phyloP scores from a whole-genome alignment of 2,329 filamentous ascomycete genomes.

The Daldinia sp. region DNA sequence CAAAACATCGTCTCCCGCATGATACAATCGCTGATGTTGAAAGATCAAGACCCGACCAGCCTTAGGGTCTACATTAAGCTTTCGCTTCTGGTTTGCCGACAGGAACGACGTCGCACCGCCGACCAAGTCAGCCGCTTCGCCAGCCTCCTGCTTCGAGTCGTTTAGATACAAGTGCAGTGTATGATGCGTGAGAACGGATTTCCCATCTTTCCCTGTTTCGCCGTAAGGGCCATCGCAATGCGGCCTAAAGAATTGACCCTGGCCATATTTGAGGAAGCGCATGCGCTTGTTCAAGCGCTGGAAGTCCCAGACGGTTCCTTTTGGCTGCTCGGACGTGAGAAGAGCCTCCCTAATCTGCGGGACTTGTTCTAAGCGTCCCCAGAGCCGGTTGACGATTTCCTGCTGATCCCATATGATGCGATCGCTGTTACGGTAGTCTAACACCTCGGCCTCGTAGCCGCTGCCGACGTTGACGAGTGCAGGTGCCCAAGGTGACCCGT shows the following conservation, averaged over 20 bases:
- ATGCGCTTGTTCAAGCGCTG: conserved; percentile 73
- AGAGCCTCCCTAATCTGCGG: conserved; percentile 54
- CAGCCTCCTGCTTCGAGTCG: conserved; percentile 55
- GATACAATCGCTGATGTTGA: conserved; percentile 60
- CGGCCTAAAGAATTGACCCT: conserved; percentile 76
- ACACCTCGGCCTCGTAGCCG: conserved; percentile 65
- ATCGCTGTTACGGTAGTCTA: conserved; percentile 73
- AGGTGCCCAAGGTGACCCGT: conserved; percentile 64
- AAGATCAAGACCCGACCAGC: conserved; percentile 67
- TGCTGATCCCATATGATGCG: conserved; percentile 78
- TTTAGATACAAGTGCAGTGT: conserved; percentile 66
- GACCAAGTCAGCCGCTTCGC: conserved; percentile 48
- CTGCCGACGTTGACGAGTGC: conserved; percentile 73
- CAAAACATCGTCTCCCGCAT: conserved; percentile 62
- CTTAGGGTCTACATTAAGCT: conserved; percentile 63
- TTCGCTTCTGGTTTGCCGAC: conserved; percentile 52
- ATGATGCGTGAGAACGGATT: conserved; percentile 56
- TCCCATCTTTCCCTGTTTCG: conserved; percentile 57
- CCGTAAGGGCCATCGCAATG: conserved; percentile 74
- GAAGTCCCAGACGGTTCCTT: conserved; percentile 54
- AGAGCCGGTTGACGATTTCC: conserved; percentile 68
- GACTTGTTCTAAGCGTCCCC: conserved; percentile 62
- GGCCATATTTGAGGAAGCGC: conserved; percentile 76
- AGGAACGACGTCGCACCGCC: conserved; percentile 67
- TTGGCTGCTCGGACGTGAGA: conserved; percentile 45